phyloP scores from a whole-genome alignment of 176 grass and related monocot species.

The Aegilops tauschii region DNA sequence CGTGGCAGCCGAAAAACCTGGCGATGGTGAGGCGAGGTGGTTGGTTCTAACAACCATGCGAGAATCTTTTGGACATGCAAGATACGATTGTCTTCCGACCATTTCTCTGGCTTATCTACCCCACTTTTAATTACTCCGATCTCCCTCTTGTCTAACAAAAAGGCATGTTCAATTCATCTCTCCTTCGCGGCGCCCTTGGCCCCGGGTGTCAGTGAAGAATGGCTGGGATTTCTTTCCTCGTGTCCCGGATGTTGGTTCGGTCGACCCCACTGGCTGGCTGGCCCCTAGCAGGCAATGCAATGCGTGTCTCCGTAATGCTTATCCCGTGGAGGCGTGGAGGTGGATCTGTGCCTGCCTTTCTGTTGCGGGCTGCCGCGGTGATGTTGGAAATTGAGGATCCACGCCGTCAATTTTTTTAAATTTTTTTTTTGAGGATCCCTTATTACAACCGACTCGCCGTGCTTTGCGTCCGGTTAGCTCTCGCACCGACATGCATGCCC shows the following conservation, averaged over 20 bases:
- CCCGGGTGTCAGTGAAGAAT: not conserved
- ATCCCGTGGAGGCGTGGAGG: too few species aligned
- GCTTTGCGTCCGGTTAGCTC: too few species aligned
- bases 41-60: not conserved
- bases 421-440: too few species aligned
- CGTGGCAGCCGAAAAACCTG: too few species aligned
- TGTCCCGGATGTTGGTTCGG: not conserved
- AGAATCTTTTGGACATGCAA: conserved; percentile 29
- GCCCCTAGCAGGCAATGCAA: not conserved
- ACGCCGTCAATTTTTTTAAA: too few species aligned
- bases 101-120: not conserved
- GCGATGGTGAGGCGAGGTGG: not conserved
- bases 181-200: not conserved
- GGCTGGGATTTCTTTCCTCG: not conserved
- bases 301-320: too few species aligned
- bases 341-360: too few species aligned
- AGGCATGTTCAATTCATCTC: not conserved
- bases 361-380: too few species aligned
- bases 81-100: not conserved
- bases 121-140: not conserved
- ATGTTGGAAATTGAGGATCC: too few species aligned
- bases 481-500: too few species aligned
- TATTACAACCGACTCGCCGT: too few species aligned
- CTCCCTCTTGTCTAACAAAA: not conserved
- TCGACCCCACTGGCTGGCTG: not conserved